phyloP scores from a whole-genome alignment of 2,329 filamentous ascomycete species.

The Aspergillus sp. region DNA sequence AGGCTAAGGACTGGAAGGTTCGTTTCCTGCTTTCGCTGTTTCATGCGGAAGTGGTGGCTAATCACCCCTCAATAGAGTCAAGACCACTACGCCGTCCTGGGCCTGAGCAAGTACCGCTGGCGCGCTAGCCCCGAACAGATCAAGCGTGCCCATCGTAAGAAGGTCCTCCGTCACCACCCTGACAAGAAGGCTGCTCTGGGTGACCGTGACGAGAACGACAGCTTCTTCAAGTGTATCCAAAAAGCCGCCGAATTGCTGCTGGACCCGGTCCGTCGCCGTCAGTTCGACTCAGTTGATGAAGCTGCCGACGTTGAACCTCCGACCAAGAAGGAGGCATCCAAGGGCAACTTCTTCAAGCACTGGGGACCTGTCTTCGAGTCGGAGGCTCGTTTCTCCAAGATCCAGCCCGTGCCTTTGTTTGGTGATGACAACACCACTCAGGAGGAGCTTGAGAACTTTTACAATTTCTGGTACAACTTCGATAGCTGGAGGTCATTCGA shows the following conservation, averaged over 20 bases:
- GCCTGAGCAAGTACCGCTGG: conserved; percentile 83
- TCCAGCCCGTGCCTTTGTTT: conserved; percentile 76
- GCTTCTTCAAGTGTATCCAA: conserved; percentile 99
- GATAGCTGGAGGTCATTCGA: conserved; percentile 97
- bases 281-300: conserved; percentile 96
- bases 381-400: conserved; percentile 87
- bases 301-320: conserved; percentile 86
- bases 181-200: conserved; percentile 96
- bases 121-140: conserved; percentile 96
- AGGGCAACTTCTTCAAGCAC: conserved; percentile 89
- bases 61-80: conserved; percentile 52
- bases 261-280: conserved; percentile 83
- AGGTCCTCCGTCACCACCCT: conserved; percentile 97
- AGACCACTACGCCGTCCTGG: conserved; percentile 96
- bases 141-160: conserved; percentile 98
- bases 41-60: conserved; percentile 3
- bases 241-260: conserved; percentile 90
- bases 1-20: conserved; percentile 99
- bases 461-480: conserved; percentile 99
- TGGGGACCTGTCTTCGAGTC: conserved; percentile 87
- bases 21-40: conserved; percentile 12
- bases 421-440: conserved; percentile 76
- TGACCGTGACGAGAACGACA: conserved; percentile 74
- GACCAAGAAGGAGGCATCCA: conserved; percentile 76
- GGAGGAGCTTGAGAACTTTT: conserved; percentile 88